Percentiles rank a stretch among this genome's conserved stretches.
phyloP scores from a whole-genome alignment of 179 eudicot genomes.

The Gypsophila paniculata region DNA sequence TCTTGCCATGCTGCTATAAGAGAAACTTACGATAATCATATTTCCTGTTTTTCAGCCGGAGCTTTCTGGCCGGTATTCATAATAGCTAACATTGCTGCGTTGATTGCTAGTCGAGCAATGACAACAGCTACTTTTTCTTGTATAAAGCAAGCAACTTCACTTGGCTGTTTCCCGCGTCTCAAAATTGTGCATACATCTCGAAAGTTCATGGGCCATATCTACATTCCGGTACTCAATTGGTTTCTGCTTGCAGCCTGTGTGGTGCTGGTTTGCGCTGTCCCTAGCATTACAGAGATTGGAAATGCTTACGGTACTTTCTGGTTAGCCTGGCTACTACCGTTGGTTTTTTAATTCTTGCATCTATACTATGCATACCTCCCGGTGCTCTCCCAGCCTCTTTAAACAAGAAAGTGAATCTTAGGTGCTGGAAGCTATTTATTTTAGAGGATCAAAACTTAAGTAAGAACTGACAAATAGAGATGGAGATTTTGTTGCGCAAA shows the following conservation, averaged over 20 bases:
- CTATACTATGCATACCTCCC: background rate
- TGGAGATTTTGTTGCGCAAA: too few relatives aligned
- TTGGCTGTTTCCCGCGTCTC: conserved; percentile 97
- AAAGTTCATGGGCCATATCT: conserved; percentile 96
- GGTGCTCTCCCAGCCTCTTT: too few relatives aligned
- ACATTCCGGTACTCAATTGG: conserved; percentile 97
- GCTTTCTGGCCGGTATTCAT: conserved; percentile 88
- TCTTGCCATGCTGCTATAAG: background rate
- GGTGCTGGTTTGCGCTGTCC: conserved; percentile 71
- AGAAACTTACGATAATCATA: conserved; percentile 9
- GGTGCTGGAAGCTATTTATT: background rate
- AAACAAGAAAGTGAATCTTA: background rate
- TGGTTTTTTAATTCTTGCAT: conserved; percentile 11
- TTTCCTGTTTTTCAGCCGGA: conserved; percentile 51
- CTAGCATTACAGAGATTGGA: conserved; percentile 81
- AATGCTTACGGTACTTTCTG: conserved; percentile 83
- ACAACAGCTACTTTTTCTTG: conserved; percentile 98
- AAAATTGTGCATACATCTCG: conserved; percentile 94
- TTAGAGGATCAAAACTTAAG: background rate
- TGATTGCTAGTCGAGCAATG: conserved; percentile 95
- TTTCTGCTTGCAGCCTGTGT: conserved; percentile 71
- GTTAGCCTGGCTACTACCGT: conserved; percentile 8
- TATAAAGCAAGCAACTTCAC: conserved; percentile 89
- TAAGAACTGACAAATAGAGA: too few relatives aligned
- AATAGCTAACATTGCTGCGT: conserved; percentile 87